Evolutionary conservation across 1,284 basidiomycete genomes (phyloP).

Genomic region (Ganoderma boninense): DNA sequence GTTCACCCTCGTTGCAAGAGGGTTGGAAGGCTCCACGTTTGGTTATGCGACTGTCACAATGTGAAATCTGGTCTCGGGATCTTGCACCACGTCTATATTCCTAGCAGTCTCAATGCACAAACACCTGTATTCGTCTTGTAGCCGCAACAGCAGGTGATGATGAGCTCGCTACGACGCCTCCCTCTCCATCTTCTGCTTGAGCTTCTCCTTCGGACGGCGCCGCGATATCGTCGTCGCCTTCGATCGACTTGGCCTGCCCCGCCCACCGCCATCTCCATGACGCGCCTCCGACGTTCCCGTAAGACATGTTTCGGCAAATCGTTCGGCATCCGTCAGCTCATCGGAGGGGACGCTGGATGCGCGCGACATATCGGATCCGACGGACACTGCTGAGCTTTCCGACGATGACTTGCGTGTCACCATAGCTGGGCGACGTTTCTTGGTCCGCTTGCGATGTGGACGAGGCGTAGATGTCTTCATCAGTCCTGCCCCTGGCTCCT

Average conservation of each 20-base stretch:
- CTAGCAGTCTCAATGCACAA: slow-evolving; percentile 6
- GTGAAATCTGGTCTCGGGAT: slow-evolving; percentile 27
- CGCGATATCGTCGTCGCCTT: slow-evolving; percentile 26
- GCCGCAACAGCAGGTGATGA: slow-evolving; percentile 4
- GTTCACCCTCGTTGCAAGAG: slow-evolving; percentile 77
- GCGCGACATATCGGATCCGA: slow-evolving; percentile 45
- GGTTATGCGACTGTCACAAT: slow-evolving; percentile 63
- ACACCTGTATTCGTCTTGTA: slow-evolving; percentile 10
- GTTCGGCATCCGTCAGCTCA: slow-evolving; percentile 44
- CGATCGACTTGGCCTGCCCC: slow-evolving; percentile 22
- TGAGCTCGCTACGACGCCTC: neutral
- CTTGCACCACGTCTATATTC: slow-evolving; percentile 10
- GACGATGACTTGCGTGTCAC: slow-evolving; percentile 44
- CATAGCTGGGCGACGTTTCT: slow-evolving; percentile 32
- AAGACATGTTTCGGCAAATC: slow-evolving; percentile 46
- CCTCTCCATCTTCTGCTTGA: slow-evolving; percentile 9
- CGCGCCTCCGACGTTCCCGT: slow-evolving; percentile 44
- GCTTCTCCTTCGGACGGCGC: slow-evolving; percentile 14
- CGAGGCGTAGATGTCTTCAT: slow-evolving; percentile 9
- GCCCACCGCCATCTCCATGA: slow-evolving; percentile 34
- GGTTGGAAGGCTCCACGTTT: slow-evolving; percentile 79
- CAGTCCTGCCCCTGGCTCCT: slow-evolving; percentile 1
- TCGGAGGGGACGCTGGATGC: slow-evolving; percentile 35
- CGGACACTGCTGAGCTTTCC: slow-evolving; percentile 42
- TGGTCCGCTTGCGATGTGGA: slow-evolving; percentile 32